Evolutionary conservation across 495 filamentous ascomycete species (phyloP), one percentile per base, ranked within the genome.

Genomic region (Hyphodiscus hymeniophilus): DNA sequence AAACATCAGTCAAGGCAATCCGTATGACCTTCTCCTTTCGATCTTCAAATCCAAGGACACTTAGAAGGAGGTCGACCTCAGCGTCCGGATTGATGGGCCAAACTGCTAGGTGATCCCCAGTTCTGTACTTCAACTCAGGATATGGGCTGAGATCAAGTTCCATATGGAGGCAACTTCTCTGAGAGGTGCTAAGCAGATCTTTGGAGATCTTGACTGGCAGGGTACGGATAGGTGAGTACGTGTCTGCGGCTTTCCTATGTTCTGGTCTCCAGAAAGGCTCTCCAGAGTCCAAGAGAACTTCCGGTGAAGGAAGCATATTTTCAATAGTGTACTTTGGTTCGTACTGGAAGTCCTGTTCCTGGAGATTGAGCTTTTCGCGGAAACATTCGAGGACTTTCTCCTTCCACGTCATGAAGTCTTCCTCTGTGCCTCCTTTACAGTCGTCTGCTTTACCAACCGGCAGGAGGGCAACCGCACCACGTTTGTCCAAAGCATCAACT

Each of bases 201-300:
- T 48, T 15, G 47, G 60, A 46, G 69, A 71, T 63, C 15, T 60
- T 52, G 3, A 70, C 60, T 11, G 54, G 59, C 7, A 59, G 34
- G 22, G 71, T 59, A 5, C 52, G 54, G 22, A 74, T 56, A 4
- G 65, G 39, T 1, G 63, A 63, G 42, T n/a, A n/a, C n/a, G 60
- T 48, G 1, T 61, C 64, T 22, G 59, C 40, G 2, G 59, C 55
- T 11, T 47, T 11, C 41, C 68, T 68, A 22, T 50, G 56, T 54
- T 20, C 39, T 10, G 2, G 51, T 40, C 40, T 58, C 52, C n/a
- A n/a, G 18, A 60, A 52, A 4, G 70, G 69, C 22, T 68, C 63
- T 3, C 67, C 68, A 35, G 65, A 55, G 35, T 70, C n/a, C n/a
- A n/a, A 61, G 11, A 72, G 55, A 47, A n/a, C n/a, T n/a, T n/a